These are phyloP conservation scores for Nepenthes alata DNA, from an alignment of 179 eudicot genomes.

Conservation along the genomic window DNA sequence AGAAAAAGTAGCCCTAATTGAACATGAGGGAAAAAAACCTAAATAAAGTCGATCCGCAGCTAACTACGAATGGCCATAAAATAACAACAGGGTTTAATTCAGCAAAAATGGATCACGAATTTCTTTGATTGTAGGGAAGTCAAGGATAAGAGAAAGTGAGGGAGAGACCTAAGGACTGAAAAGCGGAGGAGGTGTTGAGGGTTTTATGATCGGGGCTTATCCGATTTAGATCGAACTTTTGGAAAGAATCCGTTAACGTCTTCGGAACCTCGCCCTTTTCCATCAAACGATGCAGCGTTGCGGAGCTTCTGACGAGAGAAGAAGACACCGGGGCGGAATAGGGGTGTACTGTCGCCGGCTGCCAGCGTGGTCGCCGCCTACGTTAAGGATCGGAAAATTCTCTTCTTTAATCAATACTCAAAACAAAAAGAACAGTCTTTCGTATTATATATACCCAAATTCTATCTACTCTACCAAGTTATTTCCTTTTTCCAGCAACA, in stretches of 20 bases:
- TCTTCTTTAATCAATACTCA: too few relatives aligned
- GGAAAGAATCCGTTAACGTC: conserved; percentile 22
- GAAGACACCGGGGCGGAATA: too few relatives aligned
- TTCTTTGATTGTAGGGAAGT: neutral
- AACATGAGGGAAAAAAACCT: neutral
- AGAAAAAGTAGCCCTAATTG: too few relatives aligned
- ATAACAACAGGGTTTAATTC: neutral
- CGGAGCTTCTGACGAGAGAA: too few relatives aligned
- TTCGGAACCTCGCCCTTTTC: conserved; percentile 23
- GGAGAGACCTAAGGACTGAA: conserved; percentile 17
- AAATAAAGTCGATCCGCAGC: neutral
- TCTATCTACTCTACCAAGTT: too few relatives aligned
- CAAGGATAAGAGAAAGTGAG: neutral
- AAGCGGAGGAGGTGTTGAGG: conserved; percentile 10
- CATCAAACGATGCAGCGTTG: conserved; percentile 18
- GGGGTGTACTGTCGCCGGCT: too few relatives aligned
- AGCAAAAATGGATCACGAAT: neutral
- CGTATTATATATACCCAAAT: too few relatives aligned
- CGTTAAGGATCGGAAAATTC: too few relatives aligned
- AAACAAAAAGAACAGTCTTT: too few relatives aligned
- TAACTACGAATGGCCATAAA: neutral
- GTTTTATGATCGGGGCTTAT: conserved; percentile 4
- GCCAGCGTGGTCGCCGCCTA: too few relatives aligned
- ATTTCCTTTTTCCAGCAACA: too few relatives aligned
- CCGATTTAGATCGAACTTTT: conserved; percentile 27